Conservation (phyloP, 805 yeast genomes). For the Wickerhamiella australiensis region DNA sequence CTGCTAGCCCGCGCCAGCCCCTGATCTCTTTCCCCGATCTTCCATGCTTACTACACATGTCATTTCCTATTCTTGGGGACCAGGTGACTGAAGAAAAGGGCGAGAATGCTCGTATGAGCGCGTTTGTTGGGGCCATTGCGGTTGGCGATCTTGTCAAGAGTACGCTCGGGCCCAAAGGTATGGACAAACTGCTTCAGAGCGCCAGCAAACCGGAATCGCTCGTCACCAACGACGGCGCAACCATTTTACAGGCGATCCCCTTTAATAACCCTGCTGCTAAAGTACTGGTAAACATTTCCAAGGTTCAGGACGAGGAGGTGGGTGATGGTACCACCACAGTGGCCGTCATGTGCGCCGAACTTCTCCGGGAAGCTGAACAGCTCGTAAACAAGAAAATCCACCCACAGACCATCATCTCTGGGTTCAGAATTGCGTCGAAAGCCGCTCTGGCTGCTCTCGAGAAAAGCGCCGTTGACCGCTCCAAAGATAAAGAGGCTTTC, state of each 20-base stretch:
- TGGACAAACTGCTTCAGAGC: slow-evolving; percentile 89
- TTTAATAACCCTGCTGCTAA: slow-evolving; percentile 97
- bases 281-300: slow-evolving; percentile 83
- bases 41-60: slow-evolving; percentile 29
- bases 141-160: slow-evolving; percentile 94
- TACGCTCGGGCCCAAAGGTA: slow-evolving; percentile 95
- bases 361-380: slow-evolving; percentile 88
- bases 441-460: slow-evolving; percentile 80
- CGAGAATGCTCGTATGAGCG: slow-evolving; percentile 92
- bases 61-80: slow-evolving; percentile 91
- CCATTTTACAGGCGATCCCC: slow-evolving; percentile 86
- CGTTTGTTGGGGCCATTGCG: slow-evolving; percentile 97
- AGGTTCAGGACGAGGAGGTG: slow-evolving; percentile 95
- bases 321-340: slow-evolving; percentile 99
- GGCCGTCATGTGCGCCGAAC: slow-evolving; percentile 86
- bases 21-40: neutral
- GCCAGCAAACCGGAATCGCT: slow-evolving; percentile 57
- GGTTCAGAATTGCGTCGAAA: slow-evolving; percentile 75
- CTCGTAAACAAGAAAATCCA: slow-evolving; percentile 86
- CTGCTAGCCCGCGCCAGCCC: neutral
- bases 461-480: slow-evolving; percentile 63
- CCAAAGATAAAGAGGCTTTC: slow-evolving; percentile 44
- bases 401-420: slow-evolving; percentile 96
- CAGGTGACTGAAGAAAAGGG: slow-evolving; percentile 97
- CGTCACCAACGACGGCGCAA: slow-evolving; percentile 97